Evolutionary conservation across 2,329 filamentous ascomycete genomes (phyloP).

Genomic region (Aspergillus brunneoviolaceus): DNA sequence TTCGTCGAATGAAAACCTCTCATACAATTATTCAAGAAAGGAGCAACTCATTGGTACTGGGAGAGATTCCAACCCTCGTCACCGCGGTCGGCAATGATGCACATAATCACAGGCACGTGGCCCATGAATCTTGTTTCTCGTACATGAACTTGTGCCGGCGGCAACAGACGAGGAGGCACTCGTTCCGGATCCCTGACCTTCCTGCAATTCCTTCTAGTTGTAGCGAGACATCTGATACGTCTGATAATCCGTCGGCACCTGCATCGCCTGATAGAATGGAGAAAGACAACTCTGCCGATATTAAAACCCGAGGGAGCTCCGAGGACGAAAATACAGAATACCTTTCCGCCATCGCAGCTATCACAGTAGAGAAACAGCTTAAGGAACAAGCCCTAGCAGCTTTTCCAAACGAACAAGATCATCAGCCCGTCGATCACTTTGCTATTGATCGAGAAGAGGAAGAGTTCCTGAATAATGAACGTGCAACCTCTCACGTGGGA

Average conservation of each 20-base stretch:
- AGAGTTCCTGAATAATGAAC: constrained; percentile 34
- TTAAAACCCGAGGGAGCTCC: constrained; percentile 54
- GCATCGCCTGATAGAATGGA: constrained; percentile 33
- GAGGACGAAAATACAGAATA: constrained; percentile 76
- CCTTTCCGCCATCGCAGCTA: constrained; percentile 74
- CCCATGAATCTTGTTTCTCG: not conserved
- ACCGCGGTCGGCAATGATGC: not conserved
- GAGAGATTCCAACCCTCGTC: not conserved
- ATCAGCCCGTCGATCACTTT: constrained; percentile 50
- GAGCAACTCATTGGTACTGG: not conserved
- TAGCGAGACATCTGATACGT: not conserved
- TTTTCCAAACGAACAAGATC: constrained; percentile 49
- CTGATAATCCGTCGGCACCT: not conserved
- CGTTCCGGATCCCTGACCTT: not conserved
- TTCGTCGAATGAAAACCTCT: not conserved
- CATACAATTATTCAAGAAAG: not conserved
- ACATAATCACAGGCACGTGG: not conserved
- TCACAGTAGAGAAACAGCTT: constrained; percentile 75
- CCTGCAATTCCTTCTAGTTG: not conserved
- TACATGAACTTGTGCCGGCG: not conserved
- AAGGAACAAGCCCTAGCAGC: constrained; percentile 60
- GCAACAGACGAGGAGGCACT: not conserved
- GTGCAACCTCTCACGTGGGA: constrained; percentile 1
- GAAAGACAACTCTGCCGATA: constrained; percentile 26
- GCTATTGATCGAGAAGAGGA: constrained; percentile 44